phyloP scores from a whole-genome alignment of 352 stramenopile genomes.

The Globisporangium rhizosaccharum region DNA sequence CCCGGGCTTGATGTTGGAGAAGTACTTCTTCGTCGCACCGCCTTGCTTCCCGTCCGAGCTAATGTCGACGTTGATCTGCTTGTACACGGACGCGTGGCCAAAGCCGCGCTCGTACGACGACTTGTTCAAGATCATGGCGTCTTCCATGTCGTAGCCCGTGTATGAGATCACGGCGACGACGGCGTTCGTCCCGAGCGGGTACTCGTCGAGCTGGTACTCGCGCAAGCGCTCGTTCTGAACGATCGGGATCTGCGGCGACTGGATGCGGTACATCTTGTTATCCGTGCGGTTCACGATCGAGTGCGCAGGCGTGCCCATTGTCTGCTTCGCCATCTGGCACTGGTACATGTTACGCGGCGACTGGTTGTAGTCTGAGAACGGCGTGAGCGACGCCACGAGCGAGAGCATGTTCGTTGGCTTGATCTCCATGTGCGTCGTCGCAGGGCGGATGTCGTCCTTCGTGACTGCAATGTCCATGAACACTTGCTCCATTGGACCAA shows the following conservation, averaged over 20 bases:
- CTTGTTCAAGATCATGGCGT: slow-evolving; percentile 99
- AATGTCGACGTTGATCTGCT: slow-evolving; percentile 95
- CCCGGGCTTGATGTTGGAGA: slow-evolving; percentile 88
- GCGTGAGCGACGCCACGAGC: slow-evolving; percentile 97
- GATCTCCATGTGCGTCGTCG: slow-evolving; percentile 98
- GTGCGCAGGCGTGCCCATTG: slow-evolving; percentile 98
- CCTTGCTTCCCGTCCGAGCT: slow-evolving; percentile 58
- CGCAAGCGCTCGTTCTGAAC: slow-evolving; percentile 96
- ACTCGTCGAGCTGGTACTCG: slow-evolving; percentile 98
- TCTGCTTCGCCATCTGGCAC: slow-evolving; percentile 99
- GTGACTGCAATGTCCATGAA: slow-evolving; percentile 98
- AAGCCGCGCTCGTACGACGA: slow-evolving; percentile 98
- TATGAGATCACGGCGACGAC: slow-evolving; percentile 99
- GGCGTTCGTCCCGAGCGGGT: slow-evolving; percentile 98
- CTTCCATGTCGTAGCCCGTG: slow-evolving; percentile 96
- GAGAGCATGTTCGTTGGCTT: slow-evolving; percentile 99
- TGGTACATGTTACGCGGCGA: slow-evolving; percentile 99
- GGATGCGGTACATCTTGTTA: slow-evolving; percentile 99
- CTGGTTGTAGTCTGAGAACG: slow-evolving; percentile 99
- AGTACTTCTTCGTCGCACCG: slow-evolving; percentile 81
- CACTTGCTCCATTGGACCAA: slow-evolving; percentile 97
- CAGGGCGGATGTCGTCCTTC: slow-evolving; percentile 92
- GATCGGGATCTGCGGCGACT: slow-evolving; percentile 97
- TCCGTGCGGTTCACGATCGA: slow-evolving; percentile 95
- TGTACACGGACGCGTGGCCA: slow-evolving; percentile 97